Conservation (phyloP, 805 yeast genomes). For the Suhomyces xylopsoci region DNA sequence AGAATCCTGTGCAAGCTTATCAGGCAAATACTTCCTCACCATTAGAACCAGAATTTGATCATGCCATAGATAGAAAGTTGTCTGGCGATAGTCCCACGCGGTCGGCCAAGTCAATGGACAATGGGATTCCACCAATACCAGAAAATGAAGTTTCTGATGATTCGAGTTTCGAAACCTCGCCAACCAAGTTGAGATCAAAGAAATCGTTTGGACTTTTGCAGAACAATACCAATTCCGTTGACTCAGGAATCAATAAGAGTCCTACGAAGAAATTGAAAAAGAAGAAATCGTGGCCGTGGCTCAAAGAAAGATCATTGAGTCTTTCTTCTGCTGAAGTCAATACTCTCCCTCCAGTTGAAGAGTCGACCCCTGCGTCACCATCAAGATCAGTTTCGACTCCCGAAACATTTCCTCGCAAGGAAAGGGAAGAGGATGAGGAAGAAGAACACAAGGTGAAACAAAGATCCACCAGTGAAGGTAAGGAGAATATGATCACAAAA, state of each 20-base stretch:
- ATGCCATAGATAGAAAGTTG: not conserved
- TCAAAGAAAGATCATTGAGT: constrained; percentile 31
- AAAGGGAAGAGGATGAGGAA: constrained; percentile 6
- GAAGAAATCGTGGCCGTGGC: constrained; percentile 44
- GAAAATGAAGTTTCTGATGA: constrained; percentile 7
- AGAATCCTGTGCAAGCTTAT: not conserved
- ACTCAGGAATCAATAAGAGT: constrained; percentile 7
- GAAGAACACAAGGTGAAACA: constrained; percentile 6
- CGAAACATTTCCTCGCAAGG: constrained; percentile 16
- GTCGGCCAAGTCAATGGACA: constrained; percentile 5
- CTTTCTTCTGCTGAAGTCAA: constrained; percentile 25
- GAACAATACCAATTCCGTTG: constrained; percentile 4
- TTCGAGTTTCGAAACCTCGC: constrained; percentile 11
- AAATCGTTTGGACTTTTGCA: constrained; percentile 13
- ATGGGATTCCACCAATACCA: constrained; percentile 5
- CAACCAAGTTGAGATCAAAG: constrained; percentile 12
- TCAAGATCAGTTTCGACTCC: constrained; percentile 39
- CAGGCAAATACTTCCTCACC: not conserved
- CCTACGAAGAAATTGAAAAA: constrained; percentile 22
- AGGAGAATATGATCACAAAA: constrained; percentile 40
- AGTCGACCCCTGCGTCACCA: constrained; percentile 14
- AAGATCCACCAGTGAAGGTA: constrained; percentile 15
- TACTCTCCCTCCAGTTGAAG: constrained; percentile 22
- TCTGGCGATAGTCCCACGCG: not conserved
- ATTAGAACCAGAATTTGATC: not conserved